Conservation (phyloP, 805 yeast species). For the Metschnikowia santaceciliae region DNA sequence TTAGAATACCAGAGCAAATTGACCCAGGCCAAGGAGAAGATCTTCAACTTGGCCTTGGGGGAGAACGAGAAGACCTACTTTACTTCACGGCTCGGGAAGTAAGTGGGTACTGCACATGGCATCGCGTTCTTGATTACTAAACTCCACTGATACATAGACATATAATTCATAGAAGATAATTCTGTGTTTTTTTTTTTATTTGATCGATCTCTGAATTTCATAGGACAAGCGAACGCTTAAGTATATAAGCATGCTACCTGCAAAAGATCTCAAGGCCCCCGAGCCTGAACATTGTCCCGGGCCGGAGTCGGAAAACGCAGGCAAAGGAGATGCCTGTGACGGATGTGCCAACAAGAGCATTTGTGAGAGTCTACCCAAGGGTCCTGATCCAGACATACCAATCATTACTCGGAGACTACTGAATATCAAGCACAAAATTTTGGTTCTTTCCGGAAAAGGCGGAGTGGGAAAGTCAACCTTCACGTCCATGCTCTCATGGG, state of each 20-base stretch:
- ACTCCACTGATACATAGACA: background rate
- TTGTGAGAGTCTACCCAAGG: slow-evolving; percentile 84
- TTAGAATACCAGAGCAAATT: slow-evolving; percentile 18
- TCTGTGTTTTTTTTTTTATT: background rate
- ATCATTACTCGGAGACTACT: slow-evolving; percentile 63
- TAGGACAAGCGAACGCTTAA: background rate
- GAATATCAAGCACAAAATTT: slow-evolving; percentile 69
- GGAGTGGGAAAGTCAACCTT: slow-evolving; percentile 98
- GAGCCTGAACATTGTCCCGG: slow-evolving; percentile 99
- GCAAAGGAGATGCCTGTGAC: slow-evolving; percentile 86
- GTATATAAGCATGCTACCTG: slow-evolving; percentile 22
- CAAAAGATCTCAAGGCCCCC: slow-evolving; percentile 46
- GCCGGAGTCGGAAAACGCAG: slow-evolving; percentile 91
- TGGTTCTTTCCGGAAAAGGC: slow-evolving; percentile 80
- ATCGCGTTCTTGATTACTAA: slow-evolving; percentile 3
- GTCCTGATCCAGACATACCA: slow-evolving; percentile 93
- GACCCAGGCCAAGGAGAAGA: slow-evolving; percentile 27
- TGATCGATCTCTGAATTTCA: background rate
- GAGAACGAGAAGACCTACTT: slow-evolving; percentile 43
- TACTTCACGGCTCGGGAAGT: slow-evolving; percentile 1
- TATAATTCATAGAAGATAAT: background rate
- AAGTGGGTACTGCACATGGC: slow-evolving; percentile 1
- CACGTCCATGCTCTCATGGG: slow-evolving; percentile 96
- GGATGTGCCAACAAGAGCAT: slow-evolving; percentile 94
- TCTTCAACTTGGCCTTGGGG: slow-evolving; percentile 40